Evolutionary conservation across 1,139 yeast species (phyloP), one percentile per base, ranked within the genome.

Genomic region (Lodderomyces elongisporus): DNA sequence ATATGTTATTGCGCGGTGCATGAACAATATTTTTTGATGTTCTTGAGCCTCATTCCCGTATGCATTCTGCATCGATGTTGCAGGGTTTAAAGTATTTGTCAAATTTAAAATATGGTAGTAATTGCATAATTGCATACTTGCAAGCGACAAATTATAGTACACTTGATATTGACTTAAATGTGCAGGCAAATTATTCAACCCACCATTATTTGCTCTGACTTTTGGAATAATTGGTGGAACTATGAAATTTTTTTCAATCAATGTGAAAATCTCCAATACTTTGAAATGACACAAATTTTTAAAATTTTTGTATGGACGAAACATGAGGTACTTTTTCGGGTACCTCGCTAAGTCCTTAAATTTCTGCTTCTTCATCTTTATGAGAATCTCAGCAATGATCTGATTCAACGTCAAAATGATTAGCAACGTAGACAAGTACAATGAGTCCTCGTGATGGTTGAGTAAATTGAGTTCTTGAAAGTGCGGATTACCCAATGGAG

Each of bases 1-100:
- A 40, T 51, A 62, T 13, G 64, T 49, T n/a, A 65, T 54, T n/a
- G 66, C 56, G 29, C 57, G 58, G 32, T 63, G 48, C 20, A 65
- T 42, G 41, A 60, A 49, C 30, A 59, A 43, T 14, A 63, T 47
- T 36, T 61, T 62, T 35, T 62, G 66, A 38, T 63, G 63, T 34
- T 60, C 62, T 38, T 50, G 47, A 14, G 43, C 46, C 40, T 42
- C 50, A 25, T 45, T 45, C 2, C 48, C 48, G 31, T 44, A 45
- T 28, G 44, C 38, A 14, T 34, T 33, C 5, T 33, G 25, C 12
- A 20, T 31, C 10, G 28, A 25, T 22, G 20, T 30, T 6, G 39
- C 26, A 6, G 38, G 27, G 32, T 45, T 45, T 14, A 45, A 35
- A 4, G 47, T 45, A 24, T 45, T 45, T 17, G 47, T 45, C 7